phyloP scores from a whole-genome alignment of 805 yeast genomes.

The Wickerhamiella azymoides region DNA sequence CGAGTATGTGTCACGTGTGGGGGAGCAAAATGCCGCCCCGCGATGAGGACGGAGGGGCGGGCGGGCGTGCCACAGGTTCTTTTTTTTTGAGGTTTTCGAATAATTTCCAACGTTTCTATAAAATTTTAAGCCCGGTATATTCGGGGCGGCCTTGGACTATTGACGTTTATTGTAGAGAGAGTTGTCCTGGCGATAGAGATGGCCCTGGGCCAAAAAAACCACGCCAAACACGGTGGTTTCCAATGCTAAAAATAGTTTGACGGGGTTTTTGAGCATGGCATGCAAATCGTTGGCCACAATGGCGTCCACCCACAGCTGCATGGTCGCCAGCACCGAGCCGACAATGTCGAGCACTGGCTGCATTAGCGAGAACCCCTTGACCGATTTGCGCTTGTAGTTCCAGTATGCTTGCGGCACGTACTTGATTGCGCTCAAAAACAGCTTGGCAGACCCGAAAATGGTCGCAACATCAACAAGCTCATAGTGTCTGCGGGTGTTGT shows the following conservation, averaged over 20 bases:
- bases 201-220: slow-evolving; percentile 24
- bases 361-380: slow-evolving; percentile 33
- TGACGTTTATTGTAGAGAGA: slow-evolving; percentile 14
- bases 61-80: too few species aligned
- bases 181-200: slow-evolving; percentile 13
- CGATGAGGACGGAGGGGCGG: too few species aligned
- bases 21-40: not conserved
- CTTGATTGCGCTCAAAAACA: slow-evolving; percentile 32
- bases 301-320: slow-evolving; percentile 32
- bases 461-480: slow-evolving; percentile 29
- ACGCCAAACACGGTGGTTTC: slow-evolving; percentile 25
- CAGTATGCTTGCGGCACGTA: slow-evolving; percentile 36
- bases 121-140: too few species aligned
- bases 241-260: slow-evolving; percentile 31
- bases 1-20: not conserved
- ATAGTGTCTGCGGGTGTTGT: slow-evolving; percentile 18
- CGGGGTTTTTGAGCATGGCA: slow-evolving; percentile 30
- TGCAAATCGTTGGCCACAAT: slow-evolving; percentile 22
- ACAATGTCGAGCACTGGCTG: slow-evolving; percentile 31
- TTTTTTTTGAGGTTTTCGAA: too few species aligned
- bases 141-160: not conserved
- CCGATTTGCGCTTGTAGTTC: slow-evolving; percentile 31
- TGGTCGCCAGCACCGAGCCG: slow-evolving; percentile 30
- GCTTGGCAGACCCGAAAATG: slow-evolving; percentile 33
- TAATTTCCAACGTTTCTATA: too few species aligned